Conservation (phyloP, 345 rosid genomes). For the Noccaea caerulescens region DNA sequence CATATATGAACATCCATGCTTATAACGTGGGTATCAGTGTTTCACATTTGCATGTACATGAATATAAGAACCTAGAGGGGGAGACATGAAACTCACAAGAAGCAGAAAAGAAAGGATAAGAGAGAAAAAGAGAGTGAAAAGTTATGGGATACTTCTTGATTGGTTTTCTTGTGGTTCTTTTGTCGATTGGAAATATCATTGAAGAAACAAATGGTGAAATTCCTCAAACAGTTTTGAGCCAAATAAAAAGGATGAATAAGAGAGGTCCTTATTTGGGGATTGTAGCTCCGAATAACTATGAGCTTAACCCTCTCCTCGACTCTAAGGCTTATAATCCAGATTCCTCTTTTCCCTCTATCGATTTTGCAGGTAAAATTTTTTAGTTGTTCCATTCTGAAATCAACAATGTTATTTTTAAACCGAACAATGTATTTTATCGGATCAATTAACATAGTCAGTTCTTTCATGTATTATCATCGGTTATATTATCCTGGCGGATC, state of each 20-base stretch:
- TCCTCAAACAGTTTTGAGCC: slow-evolving; percentile 30
- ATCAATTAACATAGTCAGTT: too few species aligned
- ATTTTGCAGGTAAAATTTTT: slow-evolving; percentile 55
- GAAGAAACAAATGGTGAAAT: slow-evolving; percentile 45
- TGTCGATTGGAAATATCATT: slow-evolving; percentile 34
- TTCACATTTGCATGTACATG: slow-evolving; percentile 14
- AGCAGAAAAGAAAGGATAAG: slow-evolving; percentile 7
- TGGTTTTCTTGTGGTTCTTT: slow-evolving; percentile 32
- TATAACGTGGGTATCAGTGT: slow-evolving; percentile 3
- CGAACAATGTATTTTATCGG: too few species aligned
- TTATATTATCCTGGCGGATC: too few species aligned
- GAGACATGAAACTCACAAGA: slow-evolving; percentile 25
- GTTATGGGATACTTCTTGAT: slow-evolving; percentile 33
- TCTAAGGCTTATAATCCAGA: slow-evolving; percentile 55
- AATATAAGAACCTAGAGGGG: slow-evolving; percentile 6
- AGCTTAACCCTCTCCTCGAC: slow-evolving; percentile 76
- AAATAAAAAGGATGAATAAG: slow-evolving; percentile 46
- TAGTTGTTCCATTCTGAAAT: too few species aligned
- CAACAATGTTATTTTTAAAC: too few species aligned
- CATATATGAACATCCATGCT: slow-evolving; percentile 5
- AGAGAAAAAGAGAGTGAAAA: slow-evolving; percentile 16
- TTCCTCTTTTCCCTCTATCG: slow-evolving; percentile 50
- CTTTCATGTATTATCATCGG: too few species aligned
- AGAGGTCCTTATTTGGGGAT: slow-evolving; percentile 70
- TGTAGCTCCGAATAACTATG: slow-evolving; percentile 71